A percentile compares a stretch with the other conserved stretches of the same genome.
phyloP scores from a whole-genome alignment of 805 yeast species.

The Maudiozyma bulderi region DNA sequence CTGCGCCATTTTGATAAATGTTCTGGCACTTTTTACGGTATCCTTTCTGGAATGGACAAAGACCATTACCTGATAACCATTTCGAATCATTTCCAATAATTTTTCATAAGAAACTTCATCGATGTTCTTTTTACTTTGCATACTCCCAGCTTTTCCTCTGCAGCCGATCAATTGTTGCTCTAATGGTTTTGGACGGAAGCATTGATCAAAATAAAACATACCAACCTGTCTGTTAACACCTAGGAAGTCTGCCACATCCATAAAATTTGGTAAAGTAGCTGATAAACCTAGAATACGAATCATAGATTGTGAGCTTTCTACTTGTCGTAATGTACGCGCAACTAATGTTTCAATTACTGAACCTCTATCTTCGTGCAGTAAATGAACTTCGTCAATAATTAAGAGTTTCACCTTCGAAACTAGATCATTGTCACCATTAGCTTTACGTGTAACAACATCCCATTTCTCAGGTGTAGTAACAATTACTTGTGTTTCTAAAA shows the following conservation, averaged over 20 bases:
- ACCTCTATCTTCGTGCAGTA: conserved; percentile 95
- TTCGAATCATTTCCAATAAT: conserved; percentile 50
- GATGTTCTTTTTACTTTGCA: conserved; percentile 55
- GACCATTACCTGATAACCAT: conserved; percentile 88
- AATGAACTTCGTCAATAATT: conserved; percentile 93
- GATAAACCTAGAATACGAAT: conserved; percentile 89
- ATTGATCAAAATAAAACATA: conserved; percentile 87
- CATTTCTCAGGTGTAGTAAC: conserved; percentile 95
- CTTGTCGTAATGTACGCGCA: conserved; percentile 89
- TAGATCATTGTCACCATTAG: conserved; percentile 78
- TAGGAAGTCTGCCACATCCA: conserved; percentile 90
- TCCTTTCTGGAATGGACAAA: conserved; percentile 95
- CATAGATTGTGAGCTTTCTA: conserved; percentile 88
- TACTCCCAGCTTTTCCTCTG: conserved; percentile 73
- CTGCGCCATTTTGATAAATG: conserved; percentile 59
- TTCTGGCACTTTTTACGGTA: conserved; percentile 73
- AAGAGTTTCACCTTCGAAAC: conserved; percentile 75
- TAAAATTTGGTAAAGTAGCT: conserved; percentile 84
- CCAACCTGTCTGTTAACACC: conserved; percentile 87
- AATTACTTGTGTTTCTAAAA: conserved; percentile 70
- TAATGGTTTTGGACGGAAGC: conserved; percentile 89
- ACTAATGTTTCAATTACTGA: conserved; percentile 93
- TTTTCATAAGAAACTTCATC: conserved; percentile 74
- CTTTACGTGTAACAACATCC: conserved; percentile 95
- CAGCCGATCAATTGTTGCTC: conserved; percentile 85